Evolutionary conservation across 2,329 filamentous ascomycete genomes (phyloP).

Genomic region (Zalaria sp.): DNA sequence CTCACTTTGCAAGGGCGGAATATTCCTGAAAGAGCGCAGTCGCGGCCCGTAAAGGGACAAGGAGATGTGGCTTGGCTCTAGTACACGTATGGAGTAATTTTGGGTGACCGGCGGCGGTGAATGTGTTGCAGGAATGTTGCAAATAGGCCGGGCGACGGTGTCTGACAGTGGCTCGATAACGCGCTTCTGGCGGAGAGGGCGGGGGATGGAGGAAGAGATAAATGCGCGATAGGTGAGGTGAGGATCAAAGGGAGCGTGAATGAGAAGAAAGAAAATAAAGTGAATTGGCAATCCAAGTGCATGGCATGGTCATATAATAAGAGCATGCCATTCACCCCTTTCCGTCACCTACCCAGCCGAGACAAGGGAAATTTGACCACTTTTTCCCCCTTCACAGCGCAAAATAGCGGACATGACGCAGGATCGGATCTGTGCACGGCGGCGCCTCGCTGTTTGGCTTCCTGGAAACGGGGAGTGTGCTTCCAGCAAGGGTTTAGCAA

Average conservation of each 20-base stretch:
- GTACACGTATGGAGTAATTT: not conserved
- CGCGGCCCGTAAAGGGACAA: not conserved
- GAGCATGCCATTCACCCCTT: not conserved
- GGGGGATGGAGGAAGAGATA: too few relatives aligned
- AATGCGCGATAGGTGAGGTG: too few relatives aligned
- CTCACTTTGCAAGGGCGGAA: not conserved
- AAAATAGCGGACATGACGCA: not conserved
- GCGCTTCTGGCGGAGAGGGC: too few relatives aligned
- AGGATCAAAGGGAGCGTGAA: too few relatives aligned
- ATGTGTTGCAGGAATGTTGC: too few relatives aligned
- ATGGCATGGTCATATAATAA: not conserved
- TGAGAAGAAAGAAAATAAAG: too few relatives aligned
- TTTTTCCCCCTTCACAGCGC: not conserved
- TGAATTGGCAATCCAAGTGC: too few relatives aligned
- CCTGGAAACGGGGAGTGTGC: not conserved
- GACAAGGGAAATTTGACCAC: not conserved
- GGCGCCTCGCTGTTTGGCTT: not conserved
- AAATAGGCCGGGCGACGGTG: too few relatives aligned
- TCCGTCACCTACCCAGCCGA: not conserved
- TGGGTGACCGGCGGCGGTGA: too few relatives aligned
- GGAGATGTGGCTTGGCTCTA: not conserved
- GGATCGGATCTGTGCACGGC: not conserved
- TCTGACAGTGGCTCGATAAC: too few relatives aligned
- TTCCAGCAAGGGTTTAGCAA: not conserved
- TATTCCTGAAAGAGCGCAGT: not conserved